Evolutionary conservation across 108 stramenopile genomes (phyloP).

Genomic region (Seminavis robusta): DNA sequence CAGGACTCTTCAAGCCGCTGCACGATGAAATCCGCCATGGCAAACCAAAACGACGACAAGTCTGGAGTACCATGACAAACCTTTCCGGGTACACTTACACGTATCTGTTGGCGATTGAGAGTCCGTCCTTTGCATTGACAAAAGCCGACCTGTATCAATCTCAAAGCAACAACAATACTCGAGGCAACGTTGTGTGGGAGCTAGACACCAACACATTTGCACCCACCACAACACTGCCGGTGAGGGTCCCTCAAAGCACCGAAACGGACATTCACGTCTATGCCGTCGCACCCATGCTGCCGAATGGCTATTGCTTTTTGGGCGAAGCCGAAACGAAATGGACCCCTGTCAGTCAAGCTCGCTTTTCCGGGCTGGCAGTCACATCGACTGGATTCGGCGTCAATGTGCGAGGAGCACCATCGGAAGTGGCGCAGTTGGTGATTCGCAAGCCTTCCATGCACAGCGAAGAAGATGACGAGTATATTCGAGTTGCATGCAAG

Average conservation of each 20-base stretch:
- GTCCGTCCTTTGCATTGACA: constrained; percentile 2
- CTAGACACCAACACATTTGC: neutral
- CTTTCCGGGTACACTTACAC: constrained; percentile 9
- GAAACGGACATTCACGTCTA: constrained; percentile 5
- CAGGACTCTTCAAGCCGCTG: neutral
- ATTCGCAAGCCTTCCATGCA: too few relatives aligned
- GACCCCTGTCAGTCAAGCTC: constrained; percentile 8
- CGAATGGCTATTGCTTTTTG: constrained; percentile 11
- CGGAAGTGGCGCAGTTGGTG: constrained; percentile 2
- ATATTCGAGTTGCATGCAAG: too few relatives aligned
- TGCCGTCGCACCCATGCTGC: constrained; percentile 1
- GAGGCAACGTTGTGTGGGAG: neutral
- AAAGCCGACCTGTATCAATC: neutral
- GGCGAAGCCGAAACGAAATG: constrained; percentile 12
- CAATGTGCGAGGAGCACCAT: constrained; percentile 1
- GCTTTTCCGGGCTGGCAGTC: constrained; percentile 4
- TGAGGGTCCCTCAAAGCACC: constrained; percentile 4
- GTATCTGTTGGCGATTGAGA: constrained; percentile 1
- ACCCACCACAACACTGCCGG: neutral
- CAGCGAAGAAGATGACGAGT: too few relatives aligned
- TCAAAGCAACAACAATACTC: neutral
- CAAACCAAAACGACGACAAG: constrained; percentile 4
- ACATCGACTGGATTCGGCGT: neutral
- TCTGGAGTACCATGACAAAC: constrained; percentile 6
- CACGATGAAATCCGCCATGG: too few relatives aligned